Evolutionary conservation across 2,329 filamentous ascomycete genomes (phyloP).

Genomic region (Fusarium pseudograminearum): DNA sequence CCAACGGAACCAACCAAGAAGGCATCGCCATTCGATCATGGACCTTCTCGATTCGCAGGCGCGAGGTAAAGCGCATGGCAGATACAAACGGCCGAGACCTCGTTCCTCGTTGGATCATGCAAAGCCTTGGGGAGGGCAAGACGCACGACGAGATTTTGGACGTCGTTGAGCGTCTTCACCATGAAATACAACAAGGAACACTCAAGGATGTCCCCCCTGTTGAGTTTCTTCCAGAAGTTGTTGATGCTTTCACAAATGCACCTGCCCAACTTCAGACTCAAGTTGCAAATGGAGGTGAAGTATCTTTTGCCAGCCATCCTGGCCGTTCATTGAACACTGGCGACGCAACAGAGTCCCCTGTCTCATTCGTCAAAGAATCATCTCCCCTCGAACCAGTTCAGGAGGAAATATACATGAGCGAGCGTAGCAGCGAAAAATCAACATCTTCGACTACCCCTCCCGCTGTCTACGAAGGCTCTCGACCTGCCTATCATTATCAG

Average conservation of each 20-base stretch:
- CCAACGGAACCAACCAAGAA: conserved; percentile 45
- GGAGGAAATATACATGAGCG: conserved; percentile 37
- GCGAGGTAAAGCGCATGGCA: conserved; percentile 69
- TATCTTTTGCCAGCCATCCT: conserved; percentile 15
- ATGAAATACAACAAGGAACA: conserved; percentile 57
- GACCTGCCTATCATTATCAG: conserved; percentile 20
- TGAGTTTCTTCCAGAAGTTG: conserved; percentile 69
- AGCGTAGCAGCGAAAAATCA: conserved; percentile 23
- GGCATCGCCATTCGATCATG: conserved; percentile 60
- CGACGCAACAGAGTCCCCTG: conserved; percentile 38
- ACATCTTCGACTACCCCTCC: conserved; percentile 37
- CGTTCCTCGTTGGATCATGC: conserved; percentile 59
- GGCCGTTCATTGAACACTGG: conserved; percentile 20
- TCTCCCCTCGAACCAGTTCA: conserved; percentile 45
- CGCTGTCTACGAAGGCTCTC: conserved; percentile 22
- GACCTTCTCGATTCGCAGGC: conserved; percentile 72
- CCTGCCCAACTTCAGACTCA: conserved; percentile 35
- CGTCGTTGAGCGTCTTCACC: conserved; percentile 60
- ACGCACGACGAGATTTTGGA: conserved; percentile 60
- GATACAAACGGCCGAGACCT: conserved; percentile 47
- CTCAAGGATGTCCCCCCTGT: conserved; percentile 67
- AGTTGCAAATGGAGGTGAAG: conserved; percentile 29
- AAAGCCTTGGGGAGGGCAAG: conserved; percentile 61
- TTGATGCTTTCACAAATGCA: conserved; percentile 51
- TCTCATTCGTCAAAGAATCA: conserved; percentile 43